phyloP scores from a whole-genome alignment of 1,139 yeast genomes.

The Protomyces macrosporus region DNA sequence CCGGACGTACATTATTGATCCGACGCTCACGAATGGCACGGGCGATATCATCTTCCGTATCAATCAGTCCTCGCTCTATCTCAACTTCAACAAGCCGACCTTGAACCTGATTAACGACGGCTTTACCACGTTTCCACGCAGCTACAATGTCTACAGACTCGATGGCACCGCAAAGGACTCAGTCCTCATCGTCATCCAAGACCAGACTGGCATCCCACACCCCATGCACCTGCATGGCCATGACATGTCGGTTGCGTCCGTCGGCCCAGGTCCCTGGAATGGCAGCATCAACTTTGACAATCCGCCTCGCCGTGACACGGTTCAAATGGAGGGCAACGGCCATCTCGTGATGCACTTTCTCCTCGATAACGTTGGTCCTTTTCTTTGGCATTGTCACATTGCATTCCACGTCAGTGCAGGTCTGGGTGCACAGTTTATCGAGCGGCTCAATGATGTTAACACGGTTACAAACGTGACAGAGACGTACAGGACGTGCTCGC shows the following conservation, averaged over 20 bases:
- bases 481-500: not conserved
- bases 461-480: not conserved
- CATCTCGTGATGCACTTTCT: conserved; percentile 56
- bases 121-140: not conserved
- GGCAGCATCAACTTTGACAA: conserved; percentile 52
- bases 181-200: not conserved
- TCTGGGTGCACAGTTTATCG: not conserved
- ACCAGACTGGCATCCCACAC: conserved; percentile 40
- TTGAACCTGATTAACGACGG: not conserved
- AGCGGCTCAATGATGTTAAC: not conserved
- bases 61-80: not conserved
- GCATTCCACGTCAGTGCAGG: not conserved
- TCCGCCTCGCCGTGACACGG: conserved; percentile 64
- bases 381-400: conserved; percentile 49
- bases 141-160: not conserved
- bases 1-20: not conserved
- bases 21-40: not conserved
- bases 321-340: conserved; percentile 56
- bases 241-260: conserved; percentile 51
- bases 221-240: conserved; percentile 58
- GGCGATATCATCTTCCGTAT: not conserved
- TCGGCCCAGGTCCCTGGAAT: conserved; percentile 50
- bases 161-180: not conserved
- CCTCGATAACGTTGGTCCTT: conserved; percentile 75
- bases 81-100: not conserved